phyloP scores from a whole-genome alignment of 2,329 filamentous ascomycete genomes.

The Balansia obtecta region DNA sequence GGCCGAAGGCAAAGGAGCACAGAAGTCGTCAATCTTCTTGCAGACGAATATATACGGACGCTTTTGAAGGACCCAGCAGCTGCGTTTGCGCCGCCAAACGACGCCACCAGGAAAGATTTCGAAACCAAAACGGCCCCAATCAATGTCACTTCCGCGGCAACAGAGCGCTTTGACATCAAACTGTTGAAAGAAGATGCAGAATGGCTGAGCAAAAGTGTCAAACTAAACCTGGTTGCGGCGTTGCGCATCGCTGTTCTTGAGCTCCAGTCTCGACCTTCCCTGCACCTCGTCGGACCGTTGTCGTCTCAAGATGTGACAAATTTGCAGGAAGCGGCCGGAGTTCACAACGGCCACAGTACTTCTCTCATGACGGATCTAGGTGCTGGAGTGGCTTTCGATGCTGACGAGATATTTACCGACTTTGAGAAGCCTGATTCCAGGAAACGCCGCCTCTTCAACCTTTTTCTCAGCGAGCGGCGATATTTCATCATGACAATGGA shows the following conservation, averaged over 20 bases:
- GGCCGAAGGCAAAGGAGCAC: conserved; percentile 40
- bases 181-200: conserved; percentile 72
- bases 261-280: conserved; percentile 68
- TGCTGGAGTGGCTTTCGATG: conserved; percentile 32
- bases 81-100: conserved; percentile 51
- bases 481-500: conserved; percentile 55
- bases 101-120: conserved; percentile 57
- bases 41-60: conserved; percentile 52
- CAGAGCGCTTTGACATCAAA: conserved; percentile 58
- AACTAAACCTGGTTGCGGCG: conserved; percentile 70
- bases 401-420: conserved; percentile 40
- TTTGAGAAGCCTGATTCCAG: conserved; percentile 53
- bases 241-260: conserved; percentile 72
- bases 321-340: conserved; percentile 60
- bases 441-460: conserved; percentile 53
- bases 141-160: conserved; percentile 58
- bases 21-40: conserved; percentile 56
- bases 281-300: conserved; percentile 57
- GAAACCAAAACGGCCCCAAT: conserved; percentile 81
- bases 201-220: conserved; percentile 71
- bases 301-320: conserved; percentile 69
- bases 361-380: conserved; percentile 42
- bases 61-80: conserved; percentile 57
- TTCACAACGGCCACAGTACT: conserved; percentile 46
- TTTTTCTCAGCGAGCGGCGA: conserved; percentile 60